phyloP scores from a whole-genome alignment of 2,329 filamentous ascomycete genomes.

The Fusarium xylarioides region DNA sequence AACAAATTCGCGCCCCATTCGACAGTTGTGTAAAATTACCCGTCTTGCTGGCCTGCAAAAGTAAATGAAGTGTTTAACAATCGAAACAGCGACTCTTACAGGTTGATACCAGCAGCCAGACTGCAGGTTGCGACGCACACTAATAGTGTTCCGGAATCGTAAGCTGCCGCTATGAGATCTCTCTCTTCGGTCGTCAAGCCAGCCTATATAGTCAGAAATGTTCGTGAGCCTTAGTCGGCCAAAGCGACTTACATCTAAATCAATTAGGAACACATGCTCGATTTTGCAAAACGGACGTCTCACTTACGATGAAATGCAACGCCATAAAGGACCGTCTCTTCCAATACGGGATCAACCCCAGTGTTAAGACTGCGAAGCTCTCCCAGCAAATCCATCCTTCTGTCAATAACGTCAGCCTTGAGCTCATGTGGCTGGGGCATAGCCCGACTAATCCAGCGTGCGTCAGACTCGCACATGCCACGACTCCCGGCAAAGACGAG shows the following conservation, averaged over 20 bases:
- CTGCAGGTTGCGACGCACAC: constrained; percentile 82
- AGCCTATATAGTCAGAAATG: constrained; percentile 54
- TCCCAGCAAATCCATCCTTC: constrained; percentile 69
- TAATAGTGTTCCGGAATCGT: constrained; percentile 73
- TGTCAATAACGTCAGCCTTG: constrained; percentile 60
- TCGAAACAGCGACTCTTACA: constrained; percentile 49
- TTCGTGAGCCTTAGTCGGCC: neutral
- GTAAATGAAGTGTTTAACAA: constrained; percentile 15
- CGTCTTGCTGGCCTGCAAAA: constrained; percentile 65
- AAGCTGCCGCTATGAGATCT: constrained; percentile 75
- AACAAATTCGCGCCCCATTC: constrained; percentile 80
- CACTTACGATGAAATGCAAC: constrained; percentile 76
- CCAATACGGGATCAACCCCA: constrained; percentile 72
- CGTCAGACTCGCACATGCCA: constrained; percentile 72
- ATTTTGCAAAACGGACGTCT: neutral
- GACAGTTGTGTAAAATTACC: constrained; percentile 78
- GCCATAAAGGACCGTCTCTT: constrained; percentile 70
- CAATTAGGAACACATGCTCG: constrained; percentile 3
- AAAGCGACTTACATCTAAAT: constrained; percentile 50
- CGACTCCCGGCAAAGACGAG: constrained; percentile 80
- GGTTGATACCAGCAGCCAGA: constrained; percentile 83
- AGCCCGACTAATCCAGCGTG: constrained; percentile 72
- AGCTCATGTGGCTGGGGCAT: constrained; percentile 63
- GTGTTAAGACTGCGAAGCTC: constrained; percentile 72
- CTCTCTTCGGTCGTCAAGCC: constrained; percentile 79